Conservation (phyloP, 345 rosid species). For the Turnera subulata region DNA sequence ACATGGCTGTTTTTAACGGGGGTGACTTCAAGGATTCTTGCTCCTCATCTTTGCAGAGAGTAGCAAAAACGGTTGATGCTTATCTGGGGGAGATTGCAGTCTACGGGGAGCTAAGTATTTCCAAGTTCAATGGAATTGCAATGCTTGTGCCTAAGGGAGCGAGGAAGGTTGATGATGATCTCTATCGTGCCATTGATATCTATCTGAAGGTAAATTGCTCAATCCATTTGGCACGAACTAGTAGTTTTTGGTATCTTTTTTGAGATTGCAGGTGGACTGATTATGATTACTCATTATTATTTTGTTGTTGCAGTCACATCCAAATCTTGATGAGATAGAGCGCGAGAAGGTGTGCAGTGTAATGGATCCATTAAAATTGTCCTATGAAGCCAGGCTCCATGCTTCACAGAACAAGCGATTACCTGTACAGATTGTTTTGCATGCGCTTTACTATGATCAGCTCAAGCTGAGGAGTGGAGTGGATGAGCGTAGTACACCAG, state of each 20-base stretch:
- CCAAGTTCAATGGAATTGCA: slow-evolving; percentile 84
- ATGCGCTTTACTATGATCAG: slow-evolving; percentile 85
- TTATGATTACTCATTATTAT: too few relatives aligned
- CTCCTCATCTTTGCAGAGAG: slow-evolving; percentile 57
- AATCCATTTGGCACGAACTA: too few relatives aligned
- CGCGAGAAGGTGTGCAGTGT: slow-evolving; percentile 85
- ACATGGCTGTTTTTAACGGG: slow-evolving; percentile 65
- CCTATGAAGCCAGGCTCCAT: slow-evolving; percentile 90
- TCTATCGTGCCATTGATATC: slow-evolving; percentile 83
- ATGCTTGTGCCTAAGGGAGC: slow-evolving; percentile 67
- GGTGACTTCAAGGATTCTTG: slow-evolving; percentile 48
- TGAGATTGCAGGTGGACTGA: too few relatives aligned
- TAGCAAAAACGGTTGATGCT: slow-evolving; percentile 64
- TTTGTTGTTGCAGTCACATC: slow-evolving; percentile 45
- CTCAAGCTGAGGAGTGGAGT: slow-evolving; percentile 76
- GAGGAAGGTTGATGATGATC: slow-evolving; percentile 73
- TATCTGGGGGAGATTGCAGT: slow-evolving; percentile 78
- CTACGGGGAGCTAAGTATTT: slow-evolving; percentile 50
- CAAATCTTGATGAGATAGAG: slow-evolving; percentile 84
- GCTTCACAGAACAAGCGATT: slow-evolving; percentile 94
- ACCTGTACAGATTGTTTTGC: slow-evolving; percentile 81
- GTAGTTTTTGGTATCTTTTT: too few relatives aligned
- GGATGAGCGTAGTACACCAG: slow-evolving; percentile 27
- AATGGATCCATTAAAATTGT: slow-evolving; percentile 81
- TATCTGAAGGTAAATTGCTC: slow-evolving; percentile 59